Evolutionary conservation across 2,329 filamentous ascomycete genomes (phyloP), one percentile per base, ranked within the genome.

Genomic region (Fusarium piperis): DNA sequence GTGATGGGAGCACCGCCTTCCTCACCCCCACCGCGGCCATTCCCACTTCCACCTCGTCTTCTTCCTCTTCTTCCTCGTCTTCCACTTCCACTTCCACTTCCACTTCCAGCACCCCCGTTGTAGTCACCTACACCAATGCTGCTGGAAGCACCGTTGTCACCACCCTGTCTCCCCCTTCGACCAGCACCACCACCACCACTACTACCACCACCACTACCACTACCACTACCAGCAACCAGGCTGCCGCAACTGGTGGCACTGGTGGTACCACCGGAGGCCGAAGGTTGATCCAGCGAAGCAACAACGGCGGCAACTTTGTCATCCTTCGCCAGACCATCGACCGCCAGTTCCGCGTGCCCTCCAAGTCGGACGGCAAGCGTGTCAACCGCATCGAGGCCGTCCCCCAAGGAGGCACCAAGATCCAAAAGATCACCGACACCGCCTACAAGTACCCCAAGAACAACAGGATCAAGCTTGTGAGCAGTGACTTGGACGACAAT

Each of bases 181-280:
- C 44, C 7, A 55, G 44, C n/a, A 63, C 53, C 51, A 67, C 62
- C 6, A 67, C 57, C 20, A 70, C 67, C 2, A 35, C 58, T 12
- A 70, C 66, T 6, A 46, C 41, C 13, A 44, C 67, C 10, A 41
- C 62, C 13, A 48, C 52, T 12, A 36, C 15, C 11, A 32, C 35
- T 28, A 35, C 39, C 8, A 44, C 39, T 9, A 44, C 20, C 20
- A 16, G 35, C 35, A 23, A 23, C 20, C 20, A 44, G 20, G 26
- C 44, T 3, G 26, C 44, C n/a, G 9, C 10, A 28, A 48, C 44
- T 30, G 16, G 39, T 6, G 20, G 12, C 12, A 12, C 39, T 9
- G 18, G 39, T 13, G 39, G 39, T 10, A 15, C 4, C 10, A 13
- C 20, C 12, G 39, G 44, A 28, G 44, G 44, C 26, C 44, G 44